Evolutionary conservation across 441 rosid species (phyloP).

Genomic region (Omphalea diandra): DNA sequence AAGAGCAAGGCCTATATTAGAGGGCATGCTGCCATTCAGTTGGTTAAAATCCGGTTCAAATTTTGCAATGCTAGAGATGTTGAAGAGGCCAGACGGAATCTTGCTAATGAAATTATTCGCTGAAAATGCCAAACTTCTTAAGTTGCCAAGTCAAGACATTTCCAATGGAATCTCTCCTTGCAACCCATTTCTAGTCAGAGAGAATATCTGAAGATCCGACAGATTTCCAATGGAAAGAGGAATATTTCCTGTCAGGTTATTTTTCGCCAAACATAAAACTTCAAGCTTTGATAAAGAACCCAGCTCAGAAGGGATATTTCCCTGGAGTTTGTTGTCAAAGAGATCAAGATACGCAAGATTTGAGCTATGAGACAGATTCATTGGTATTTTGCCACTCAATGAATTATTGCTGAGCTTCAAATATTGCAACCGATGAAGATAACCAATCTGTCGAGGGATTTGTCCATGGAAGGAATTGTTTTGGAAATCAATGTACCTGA

Average conservation of each 20-base stretch:
- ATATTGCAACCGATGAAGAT: not conserved
- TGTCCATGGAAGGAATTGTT: constrained; percentile 12
- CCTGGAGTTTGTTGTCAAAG: not conserved
- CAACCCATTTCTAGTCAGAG: not conserved
- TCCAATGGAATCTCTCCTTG: not conserved
- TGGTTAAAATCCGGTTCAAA: not conserved
- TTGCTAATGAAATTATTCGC: not conserved
- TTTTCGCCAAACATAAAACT: not conserved
- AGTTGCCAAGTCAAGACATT: not conserved
- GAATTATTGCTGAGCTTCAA: not conserved
- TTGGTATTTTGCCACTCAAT: not conserved
- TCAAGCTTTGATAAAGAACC: not conserved
- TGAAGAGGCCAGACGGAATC: not conserved
- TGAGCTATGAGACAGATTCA: not conserved
- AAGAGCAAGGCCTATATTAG: not conserved
- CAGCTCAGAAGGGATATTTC: not conserved
- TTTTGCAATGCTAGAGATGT: not conserved
- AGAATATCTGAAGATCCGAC: not conserved
- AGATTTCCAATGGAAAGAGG: constrained; percentile 4
- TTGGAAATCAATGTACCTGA: not conserved
- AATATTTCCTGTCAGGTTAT: not conserved
- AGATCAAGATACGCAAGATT: not conserved
- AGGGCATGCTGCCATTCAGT: not conserved
- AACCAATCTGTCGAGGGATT: constrained; percentile 9
- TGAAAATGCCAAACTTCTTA: not conserved